phyloP scores from a whole-genome alignment of 805 yeast species.

The Nakazawaea anatomiae region DNA sequence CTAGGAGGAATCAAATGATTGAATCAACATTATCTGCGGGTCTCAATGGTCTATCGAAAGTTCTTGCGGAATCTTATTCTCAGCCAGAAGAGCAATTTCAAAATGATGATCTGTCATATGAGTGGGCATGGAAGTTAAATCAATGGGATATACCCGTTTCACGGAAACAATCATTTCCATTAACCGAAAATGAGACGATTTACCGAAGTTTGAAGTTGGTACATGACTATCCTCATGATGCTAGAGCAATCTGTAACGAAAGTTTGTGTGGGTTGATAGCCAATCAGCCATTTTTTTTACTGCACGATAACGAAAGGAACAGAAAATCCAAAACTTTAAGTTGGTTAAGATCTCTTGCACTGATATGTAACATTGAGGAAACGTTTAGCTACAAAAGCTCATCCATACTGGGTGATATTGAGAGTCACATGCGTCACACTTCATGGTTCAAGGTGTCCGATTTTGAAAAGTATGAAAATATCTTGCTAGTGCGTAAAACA shows the following conservation, averaged over 20 bases:
- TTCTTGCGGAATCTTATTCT: slow-evolving; percentile 16
- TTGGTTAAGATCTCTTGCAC: slow-evolving; percentile 11
- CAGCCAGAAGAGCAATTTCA: background rate
- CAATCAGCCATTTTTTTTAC: background rate
- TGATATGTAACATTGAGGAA: slow-evolving; percentile 16
- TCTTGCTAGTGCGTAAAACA: slow-evolving; percentile 36
- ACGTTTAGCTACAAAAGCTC: slow-evolving; percentile 12
- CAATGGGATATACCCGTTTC: slow-evolving; percentile 63
- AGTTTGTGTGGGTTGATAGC: slow-evolving; percentile 17
- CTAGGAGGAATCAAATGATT: slow-evolving; percentile 17
- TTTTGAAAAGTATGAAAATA: slow-evolving; percentile 31
- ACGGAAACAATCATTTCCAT: slow-evolving; percentile 15
- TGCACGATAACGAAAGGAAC: background rate
- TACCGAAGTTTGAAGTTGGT: slow-evolving; percentile 47
- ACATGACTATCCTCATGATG: slow-evolving; percentile 26
- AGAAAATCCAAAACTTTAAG: slow-evolving; percentile 14
- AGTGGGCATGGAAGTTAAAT: slow-evolving; percentile 71
- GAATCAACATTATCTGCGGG: slow-evolving; percentile 45
- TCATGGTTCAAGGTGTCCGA: slow-evolving; percentile 34
- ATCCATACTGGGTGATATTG: slow-evolving; percentile 1
- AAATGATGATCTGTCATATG: slow-evolving; percentile 25
- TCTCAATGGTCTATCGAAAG: slow-evolving; percentile 48
- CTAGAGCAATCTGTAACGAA: slow-evolving; percentile 15
- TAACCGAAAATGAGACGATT: slow-evolving; percentile 37
- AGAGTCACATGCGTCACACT: slow-evolving; percentile 16